Percentiles rank a stretch among this genome's conserved stretches.
These are phyloP conservation scores for Calvatia gigantea DNA, from an alignment of 768 basidiomycete genomes.

Conservation along the genomic window DNA sequence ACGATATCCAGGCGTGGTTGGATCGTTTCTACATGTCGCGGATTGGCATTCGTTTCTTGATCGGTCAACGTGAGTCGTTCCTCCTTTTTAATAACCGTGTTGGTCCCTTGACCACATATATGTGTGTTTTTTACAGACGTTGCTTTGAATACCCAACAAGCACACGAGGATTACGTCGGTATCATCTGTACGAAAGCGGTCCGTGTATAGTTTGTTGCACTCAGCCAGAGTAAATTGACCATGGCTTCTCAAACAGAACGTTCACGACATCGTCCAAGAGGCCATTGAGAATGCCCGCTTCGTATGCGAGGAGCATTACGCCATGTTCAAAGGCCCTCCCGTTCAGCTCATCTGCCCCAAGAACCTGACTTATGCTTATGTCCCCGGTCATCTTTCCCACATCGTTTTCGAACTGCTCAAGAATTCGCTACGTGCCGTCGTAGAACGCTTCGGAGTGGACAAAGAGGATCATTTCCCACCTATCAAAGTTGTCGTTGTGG, in stretches of 20 bases:
- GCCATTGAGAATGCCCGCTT: constrained; percentile 96
- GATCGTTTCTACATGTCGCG: constrained; percentile 97
- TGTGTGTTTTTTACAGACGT: constrained; percentile 63
- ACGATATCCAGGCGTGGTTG: constrained; percentile 92
- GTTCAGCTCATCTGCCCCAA: constrained; percentile 94
- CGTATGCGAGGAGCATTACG: constrained; percentile 94
- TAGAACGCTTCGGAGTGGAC: constrained; percentile 86
- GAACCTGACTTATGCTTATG: constrained; percentile 86
- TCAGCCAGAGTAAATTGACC: background rate
- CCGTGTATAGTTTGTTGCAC: constrained; percentile 21
- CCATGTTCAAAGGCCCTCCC: constrained; percentile 93
- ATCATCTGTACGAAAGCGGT: constrained; percentile 95
- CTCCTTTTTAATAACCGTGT: background rate
- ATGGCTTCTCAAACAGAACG: constrained; percentile 51
- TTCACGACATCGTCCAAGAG: constrained; percentile 97
- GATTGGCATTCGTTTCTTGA: constrained; percentile 94
- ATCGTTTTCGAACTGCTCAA: constrained; percentile 97
- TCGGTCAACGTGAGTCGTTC: constrained; percentile 89
- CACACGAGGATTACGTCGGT: constrained; percentile 91
- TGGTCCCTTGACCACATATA: background rate
- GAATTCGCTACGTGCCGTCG: constrained; percentile 95
- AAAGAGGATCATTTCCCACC: constrained; percentile 79
- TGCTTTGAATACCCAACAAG: constrained; percentile 87
- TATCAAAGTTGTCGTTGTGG: constrained; percentile 92
- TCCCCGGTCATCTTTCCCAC: constrained; percentile 94